Conservation (phyloP, 805 yeast genomes). For the Sugiyamaella smithiae region DNA sequence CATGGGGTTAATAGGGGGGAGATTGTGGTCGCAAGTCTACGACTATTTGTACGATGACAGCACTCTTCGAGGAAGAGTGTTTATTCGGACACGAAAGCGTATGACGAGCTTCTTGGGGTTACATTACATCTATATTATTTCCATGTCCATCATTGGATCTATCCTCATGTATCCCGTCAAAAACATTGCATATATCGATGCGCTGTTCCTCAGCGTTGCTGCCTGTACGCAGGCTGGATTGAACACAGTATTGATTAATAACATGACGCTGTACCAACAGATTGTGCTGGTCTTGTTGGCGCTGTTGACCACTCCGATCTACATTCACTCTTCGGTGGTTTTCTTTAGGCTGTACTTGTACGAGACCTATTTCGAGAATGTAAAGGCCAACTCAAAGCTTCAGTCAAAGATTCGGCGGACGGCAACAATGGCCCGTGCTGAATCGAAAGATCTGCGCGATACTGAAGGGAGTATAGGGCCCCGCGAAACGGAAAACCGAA, state of each 20-base stretch:
- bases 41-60: constrained; percentile 4
- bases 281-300: constrained; percentile 61
- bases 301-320: constrained; percentile 77
- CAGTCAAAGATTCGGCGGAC: constrained; percentile 82
- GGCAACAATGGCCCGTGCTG: constrained; percentile 57
- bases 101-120: constrained; percentile 19
- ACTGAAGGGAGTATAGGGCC: neutral
- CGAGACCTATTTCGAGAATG: constrained; percentile 80
- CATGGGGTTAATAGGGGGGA: neutral
- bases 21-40: neutral
- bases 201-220: constrained; percentile 71
- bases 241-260: constrained; percentile 70
- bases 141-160: constrained; percentile 62
- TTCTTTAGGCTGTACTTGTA: constrained; percentile 84
- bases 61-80: neutral
- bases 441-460: constrained; percentile 18
- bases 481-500: neutral
- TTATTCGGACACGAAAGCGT: neutral
- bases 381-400: constrained; percentile 70
- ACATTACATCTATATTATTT: constrained; percentile 54
- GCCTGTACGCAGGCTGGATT: constrained; percentile 90
- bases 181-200: constrained; percentile 69
- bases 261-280: constrained; percentile 73
- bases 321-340: constrained; percentile 75
- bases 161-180: constrained; percentile 73